phyloP scores from a whole-genome alignment of 176 grass and related monocot genomes.

The Hyparrhenia diplandra region DNA sequence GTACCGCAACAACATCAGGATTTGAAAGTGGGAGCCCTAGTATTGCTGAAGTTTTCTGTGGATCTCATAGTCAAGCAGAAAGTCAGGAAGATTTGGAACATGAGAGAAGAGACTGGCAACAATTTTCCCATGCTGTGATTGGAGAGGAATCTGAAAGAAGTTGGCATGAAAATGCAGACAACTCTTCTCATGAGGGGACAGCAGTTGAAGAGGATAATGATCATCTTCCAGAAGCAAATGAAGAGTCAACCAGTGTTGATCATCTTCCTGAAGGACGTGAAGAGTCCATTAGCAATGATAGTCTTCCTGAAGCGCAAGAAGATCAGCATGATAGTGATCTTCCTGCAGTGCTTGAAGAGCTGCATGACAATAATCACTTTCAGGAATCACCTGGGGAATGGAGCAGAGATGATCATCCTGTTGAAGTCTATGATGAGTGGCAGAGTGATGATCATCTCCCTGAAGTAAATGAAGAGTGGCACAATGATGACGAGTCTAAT shows the following conservation, averaged over 20 bases:
- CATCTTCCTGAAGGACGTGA: constrained; percentile 45
- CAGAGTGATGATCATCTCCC: constrained; percentile 47
- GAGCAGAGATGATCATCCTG: constrained; percentile 28
- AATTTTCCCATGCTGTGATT: constrained; percentile 23
- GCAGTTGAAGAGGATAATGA: constrained; percentile 38
- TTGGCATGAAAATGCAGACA: constrained; percentile 53
- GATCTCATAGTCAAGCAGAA: constrained; percentile 37
- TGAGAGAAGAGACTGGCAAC: constrained; percentile 40
- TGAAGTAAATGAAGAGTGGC: constrained; percentile 64
- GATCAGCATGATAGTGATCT: constrained; percentile 44
- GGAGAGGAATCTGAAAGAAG: constrained; percentile 44
- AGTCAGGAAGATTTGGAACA: constrained; percentile 39
- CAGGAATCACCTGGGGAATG: constrained; percentile 47
- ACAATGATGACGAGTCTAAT: constrained; percentile 56
- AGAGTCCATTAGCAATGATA: constrained; percentile 42
- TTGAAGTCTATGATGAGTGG: constrained; percentile 57
- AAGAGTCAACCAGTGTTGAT: constrained; percentile 44
- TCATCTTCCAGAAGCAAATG: constrained; percentile 36
- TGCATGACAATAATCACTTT: constrained; percentile 42
- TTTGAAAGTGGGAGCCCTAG: constrained; percentile 34
- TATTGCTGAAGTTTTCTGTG: constrained; percentile 31
- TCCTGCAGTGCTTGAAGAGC: constrained; percentile 43
- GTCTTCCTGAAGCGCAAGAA: constrained; percentile 41
- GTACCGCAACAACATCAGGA: constrained; percentile 28
- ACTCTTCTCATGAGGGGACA: constrained; percentile 30